Evolutionary conservation across 441 rosid genomes (phyloP), one percentile per base, ranked within the genome.

Genomic region (Macaranga tanarius): DNA sequence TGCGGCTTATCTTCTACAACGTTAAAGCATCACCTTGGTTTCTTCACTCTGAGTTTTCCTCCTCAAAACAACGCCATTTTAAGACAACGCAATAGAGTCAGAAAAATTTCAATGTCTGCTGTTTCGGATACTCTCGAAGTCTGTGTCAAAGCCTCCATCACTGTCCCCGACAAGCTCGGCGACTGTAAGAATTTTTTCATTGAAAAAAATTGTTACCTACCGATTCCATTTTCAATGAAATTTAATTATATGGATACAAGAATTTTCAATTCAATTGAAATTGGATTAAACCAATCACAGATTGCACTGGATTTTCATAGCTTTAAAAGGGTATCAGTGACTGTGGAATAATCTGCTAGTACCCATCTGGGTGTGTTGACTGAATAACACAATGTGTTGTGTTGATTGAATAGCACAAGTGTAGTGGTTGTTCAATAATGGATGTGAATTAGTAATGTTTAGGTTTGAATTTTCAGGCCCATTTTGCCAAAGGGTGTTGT

Each of bases 101-200:
- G 60, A 58, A 82, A 20, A 75, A 66, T 44, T 42, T 84, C 85
- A 8, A 84, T 84, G 86, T 84, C 92, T 11, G 71, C 86, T 0
- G 64, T 72, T 0, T 16, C 75, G 0, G 60, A 74, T 34, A 95
- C 93, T 73, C 87, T 90, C 10, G 84, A 89, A 77, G 73, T 92
- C 80, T 94, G 98, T 69, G 93, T 89, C 69, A 94, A 94, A 86
- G 95, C 92, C 66, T 92, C 97, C 42, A 62, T 81, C 75, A 86
- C 88, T 62, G 77, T 79, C 23, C 97, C 98, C 52, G 77, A 86
- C 75, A 88, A 83, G 79, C 87, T 78, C 44, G 99, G 95, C 75
- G 95, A 94, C 85, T 92, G 95, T 94, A 31, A 88, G 88, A 50
- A 15, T 31, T 34, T 34, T 34, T 34, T 34, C 38, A 4, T 34